Conservation (phyloP, 2,329 filamentous ascomycete genomes). For the Coleophoma crateriformis region DNA sequence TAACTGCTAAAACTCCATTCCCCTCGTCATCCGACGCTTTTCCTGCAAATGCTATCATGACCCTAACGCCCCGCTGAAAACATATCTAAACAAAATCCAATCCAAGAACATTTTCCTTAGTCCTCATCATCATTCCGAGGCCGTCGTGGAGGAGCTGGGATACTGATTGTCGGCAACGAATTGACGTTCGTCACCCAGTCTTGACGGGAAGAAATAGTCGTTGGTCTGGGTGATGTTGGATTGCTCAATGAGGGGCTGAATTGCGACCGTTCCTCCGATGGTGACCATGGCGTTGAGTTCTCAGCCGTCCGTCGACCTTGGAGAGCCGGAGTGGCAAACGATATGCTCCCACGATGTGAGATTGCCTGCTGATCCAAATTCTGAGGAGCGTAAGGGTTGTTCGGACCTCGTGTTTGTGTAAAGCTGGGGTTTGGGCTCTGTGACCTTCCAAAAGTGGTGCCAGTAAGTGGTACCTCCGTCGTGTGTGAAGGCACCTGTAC, state of each 20-base stretch:
- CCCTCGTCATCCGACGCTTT: no score
- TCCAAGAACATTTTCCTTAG: background rate
- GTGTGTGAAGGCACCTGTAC: constrained; percentile 1
- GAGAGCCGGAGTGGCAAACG: constrained; percentile 15
- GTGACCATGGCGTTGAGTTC: constrained; percentile 2
- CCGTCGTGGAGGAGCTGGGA: constrained; percentile 23
- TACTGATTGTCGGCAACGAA: constrained; percentile 15
- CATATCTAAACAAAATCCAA: background rate
- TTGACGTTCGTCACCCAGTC: background rate
- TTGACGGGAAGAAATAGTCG: no score
- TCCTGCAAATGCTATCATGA: background rate
- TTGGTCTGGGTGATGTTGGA: constrained; percentile 7
- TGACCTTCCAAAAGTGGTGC: background rate
- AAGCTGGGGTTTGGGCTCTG: background rate
- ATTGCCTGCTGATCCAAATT: constrained; percentile 15
- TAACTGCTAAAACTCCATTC: no score
- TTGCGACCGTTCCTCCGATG: constrained; percentile 10
- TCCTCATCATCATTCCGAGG: constrained; percentile 13
- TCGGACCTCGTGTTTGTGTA: constrained; percentile 9
- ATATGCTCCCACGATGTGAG: constrained; percentile 21
- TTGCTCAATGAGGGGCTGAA: constrained; percentile 4
- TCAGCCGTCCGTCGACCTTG: constrained; percentile 6
- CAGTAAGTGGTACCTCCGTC: background rate
- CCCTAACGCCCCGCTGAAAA: background rate
- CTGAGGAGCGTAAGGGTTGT: constrained; percentile 21